Evolutionary conservation across 75 land plant genomes (phyloP), one percentile per base, ranked within the genome.

Genomic region (Larix kaempferi): DNA sequence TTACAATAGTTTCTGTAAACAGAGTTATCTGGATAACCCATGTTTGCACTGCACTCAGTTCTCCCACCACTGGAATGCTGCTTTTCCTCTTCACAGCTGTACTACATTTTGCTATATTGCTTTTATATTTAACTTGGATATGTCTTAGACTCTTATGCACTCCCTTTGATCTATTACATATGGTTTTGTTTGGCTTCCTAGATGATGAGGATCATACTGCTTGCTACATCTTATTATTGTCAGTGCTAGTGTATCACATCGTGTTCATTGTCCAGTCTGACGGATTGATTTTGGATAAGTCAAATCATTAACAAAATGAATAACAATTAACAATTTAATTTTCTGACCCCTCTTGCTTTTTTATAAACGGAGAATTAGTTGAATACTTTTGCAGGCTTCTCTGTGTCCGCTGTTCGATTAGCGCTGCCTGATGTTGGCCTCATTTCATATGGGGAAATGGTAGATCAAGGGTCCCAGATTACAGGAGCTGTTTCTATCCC

Each of bases 371-470:
- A 65, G 33, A 33, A 0, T 16, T 33, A 26, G 66, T 26, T 76
- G 27, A 16, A 39, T 29, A 22, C 23, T 73, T 39, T 67, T 76
- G 52, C 86, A 97, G 99, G 99, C 2, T 97, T 97, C 88, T 87
- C 91, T 4, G 88, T 97, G 57, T 92, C 99, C 25, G 93, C 98
- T 76, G 88, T 86, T 56, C 75, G 98, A 57, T 78, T 97, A 83
- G 99, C 89, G 27, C 81, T 92, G 71, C 99, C 99, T 71, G 99
- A 97, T 78, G 82, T 86, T 14, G 99, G 99, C 16, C 87, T 89
- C 71, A 87, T 94, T 25, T 97, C 99, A 25, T 97, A 88, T 80
- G 99, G 98, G 25, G 99, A 97, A 85, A 93, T 94, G 95, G 76
- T 95, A 62, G 99, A 97, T 75, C 98, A 97, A 83, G 99, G 99